Conservation (phyloP, 768 basidiomycete genomes). For the Cubamyces lactineus region DNA sequence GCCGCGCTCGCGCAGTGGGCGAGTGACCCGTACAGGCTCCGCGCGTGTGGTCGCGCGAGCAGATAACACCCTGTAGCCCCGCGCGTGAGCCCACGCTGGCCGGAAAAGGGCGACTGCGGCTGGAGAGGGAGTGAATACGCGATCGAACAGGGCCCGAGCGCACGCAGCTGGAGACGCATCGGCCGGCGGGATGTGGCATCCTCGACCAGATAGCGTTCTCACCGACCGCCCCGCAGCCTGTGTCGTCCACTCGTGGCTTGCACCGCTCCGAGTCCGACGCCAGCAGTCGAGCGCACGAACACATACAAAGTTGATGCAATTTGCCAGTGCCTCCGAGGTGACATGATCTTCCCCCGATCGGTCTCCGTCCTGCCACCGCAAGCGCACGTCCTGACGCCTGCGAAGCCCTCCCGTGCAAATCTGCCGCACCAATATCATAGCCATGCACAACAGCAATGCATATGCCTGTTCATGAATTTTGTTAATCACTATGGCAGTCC, state of each 20-base stretch:
- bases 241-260: no score
- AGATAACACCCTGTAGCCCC: no score
- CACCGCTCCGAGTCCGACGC: no score
- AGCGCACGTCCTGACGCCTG: neutral
- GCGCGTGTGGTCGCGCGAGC: neutral
- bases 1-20: neutral
- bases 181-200: slow-evolving; percentile 12
- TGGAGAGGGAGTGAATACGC: slow-evolving; percentile 10
- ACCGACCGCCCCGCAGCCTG: neutral
- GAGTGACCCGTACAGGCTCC: neutral
- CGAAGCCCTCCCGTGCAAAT: neutral
- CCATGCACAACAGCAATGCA: no score
- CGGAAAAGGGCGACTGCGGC: slow-evolving; percentile 18
- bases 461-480: no score
- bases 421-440: no score
- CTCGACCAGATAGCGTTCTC: slow-evolving; percentile 4
- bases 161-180: slow-evolving; percentile 9
- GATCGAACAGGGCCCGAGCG: slow-evolving; percentile 1
- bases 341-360: no score
- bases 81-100: neutral
- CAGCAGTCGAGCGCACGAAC: no score
- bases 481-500: no score
- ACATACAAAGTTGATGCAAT: no score
- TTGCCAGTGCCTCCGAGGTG: no score
- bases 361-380: no score